phyloP scores from a whole-genome alignment of 805 yeast genomes.

The Helenozyma rhizophorensis region DNA sequence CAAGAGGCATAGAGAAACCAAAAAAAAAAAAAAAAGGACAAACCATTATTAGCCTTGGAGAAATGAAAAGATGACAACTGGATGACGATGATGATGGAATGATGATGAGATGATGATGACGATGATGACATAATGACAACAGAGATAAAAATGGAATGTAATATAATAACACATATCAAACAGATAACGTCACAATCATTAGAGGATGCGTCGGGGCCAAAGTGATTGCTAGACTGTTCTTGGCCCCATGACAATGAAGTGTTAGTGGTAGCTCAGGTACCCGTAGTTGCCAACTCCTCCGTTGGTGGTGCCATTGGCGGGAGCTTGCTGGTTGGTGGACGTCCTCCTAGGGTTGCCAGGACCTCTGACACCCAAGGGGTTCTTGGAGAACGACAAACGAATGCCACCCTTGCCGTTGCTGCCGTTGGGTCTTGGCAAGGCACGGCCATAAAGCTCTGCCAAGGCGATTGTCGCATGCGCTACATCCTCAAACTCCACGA shows the following conservation, averaged over 20 bases:
- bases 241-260: neutral
- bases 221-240: no score
- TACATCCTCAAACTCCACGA: slow-evolving; percentile 97
- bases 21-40: no score
- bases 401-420: slow-evolving; percentile 85
- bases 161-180: no score
- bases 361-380: slow-evolving; percentile 95
- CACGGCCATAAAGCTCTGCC: slow-evolving; percentile 90
- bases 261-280: slow-evolving; percentile 29
- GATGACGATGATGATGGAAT: neutral
- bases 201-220: no score
- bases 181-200: no score
- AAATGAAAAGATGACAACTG: neutral
- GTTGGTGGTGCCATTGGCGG: slow-evolving; percentile 10
- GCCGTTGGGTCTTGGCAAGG: slow-evolving; percentile 75
- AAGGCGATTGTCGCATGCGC: slow-evolving; percentile 89
- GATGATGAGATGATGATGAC: neutral
- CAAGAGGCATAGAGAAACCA: no score
- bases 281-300: slow-evolving; percentile 33
- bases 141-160: neutral
- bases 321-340: slow-evolving; percentile 23
- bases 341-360: slow-evolving; percentile 43
- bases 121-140: neutral
- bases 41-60: no score
- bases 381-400: slow-evolving; percentile 87